These are phyloP conservation scores for Gossypium davidsonii DNA, from an alignment of 441 rosid species.

Conservation along the genomic window DNA sequence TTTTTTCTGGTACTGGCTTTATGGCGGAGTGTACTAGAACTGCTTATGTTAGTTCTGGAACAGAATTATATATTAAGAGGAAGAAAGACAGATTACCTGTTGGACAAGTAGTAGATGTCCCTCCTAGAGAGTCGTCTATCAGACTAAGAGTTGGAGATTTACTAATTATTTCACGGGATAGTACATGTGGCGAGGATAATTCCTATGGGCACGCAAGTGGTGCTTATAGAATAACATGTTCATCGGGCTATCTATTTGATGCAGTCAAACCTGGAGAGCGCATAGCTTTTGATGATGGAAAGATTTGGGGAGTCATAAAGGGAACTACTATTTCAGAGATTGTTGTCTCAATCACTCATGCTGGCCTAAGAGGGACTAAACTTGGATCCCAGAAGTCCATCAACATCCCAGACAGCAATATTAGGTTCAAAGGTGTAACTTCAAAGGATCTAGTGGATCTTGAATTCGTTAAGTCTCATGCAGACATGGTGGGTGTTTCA, in stretches of 20 bases:
- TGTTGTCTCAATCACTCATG: conserved; percentile 55
- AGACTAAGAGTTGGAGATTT: conserved; percentile 60
- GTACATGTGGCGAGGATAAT: conserved; percentile 24
- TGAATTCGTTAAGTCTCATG: conserved; percentile 50
- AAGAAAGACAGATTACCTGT: conserved; percentile 35
- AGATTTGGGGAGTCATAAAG: conserved; percentile 55
- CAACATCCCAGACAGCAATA: conserved; percentile 53
- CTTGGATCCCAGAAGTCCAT: conserved; percentile 70
- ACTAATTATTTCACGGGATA: conserved; percentile 42
- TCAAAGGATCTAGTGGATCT: conserved; percentile 67
- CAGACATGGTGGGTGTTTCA: conserved; percentile 66
- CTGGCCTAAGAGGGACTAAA: conserved; percentile 53
- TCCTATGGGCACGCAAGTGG: conserved; percentile 23
- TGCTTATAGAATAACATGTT: conserved; percentile 45
- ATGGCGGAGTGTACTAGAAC: conserved; percentile 49
- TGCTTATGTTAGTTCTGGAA: conserved; percentile 54
- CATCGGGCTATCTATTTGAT: conserved; percentile 58
- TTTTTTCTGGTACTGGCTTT: conserved; percentile 48
- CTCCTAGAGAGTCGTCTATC: conserved; percentile 40
- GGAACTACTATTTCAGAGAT: conserved; percentile 54
- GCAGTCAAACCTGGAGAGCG: conserved; percentile 59
- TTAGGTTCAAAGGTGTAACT: conserved; percentile 57
- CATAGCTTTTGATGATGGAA: conserved; percentile 70
- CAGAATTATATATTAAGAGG: conserved; percentile 35
- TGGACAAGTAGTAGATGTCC: conserved; percentile 53